These are phyloP conservation scores for Vigna hirtella DNA, from an alignment of 306 rosid species.

Conservation along the genomic window DNA sequence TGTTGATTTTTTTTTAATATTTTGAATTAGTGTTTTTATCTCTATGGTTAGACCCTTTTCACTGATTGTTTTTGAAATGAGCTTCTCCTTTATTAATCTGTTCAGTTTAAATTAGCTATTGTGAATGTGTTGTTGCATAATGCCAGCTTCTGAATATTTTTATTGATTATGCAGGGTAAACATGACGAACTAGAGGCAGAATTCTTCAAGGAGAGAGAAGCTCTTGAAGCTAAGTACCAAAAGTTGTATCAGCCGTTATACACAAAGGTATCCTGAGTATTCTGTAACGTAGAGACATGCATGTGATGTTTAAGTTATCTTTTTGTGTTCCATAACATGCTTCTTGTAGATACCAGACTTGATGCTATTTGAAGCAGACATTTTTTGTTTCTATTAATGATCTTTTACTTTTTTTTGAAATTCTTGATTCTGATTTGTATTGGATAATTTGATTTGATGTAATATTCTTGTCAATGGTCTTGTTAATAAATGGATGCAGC, in stretches of 20 bases:
- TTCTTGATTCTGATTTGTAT: not conserved
- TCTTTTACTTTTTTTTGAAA: not conserved
- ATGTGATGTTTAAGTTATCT: not conserved
- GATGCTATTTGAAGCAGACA: not conserved
- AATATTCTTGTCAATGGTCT: not conserved
- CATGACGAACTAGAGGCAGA: conserved; percentile 83
- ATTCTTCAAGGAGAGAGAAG: conserved; percentile 89
- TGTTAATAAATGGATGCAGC: conserved; percentile 54
- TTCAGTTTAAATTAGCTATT: not conserved
- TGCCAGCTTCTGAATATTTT: not conserved
- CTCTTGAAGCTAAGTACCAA: conserved; percentile 94
- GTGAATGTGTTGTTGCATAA: not conserved
- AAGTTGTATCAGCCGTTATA: conserved; percentile 80
- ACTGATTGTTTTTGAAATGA: not conserved
- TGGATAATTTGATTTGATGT: not conserved
- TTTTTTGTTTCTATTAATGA: not conserved
- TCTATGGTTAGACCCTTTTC: not conserved
- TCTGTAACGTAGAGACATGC: not conserved
- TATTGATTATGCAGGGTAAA: conserved; percentile 56
- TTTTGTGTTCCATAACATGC: not conserved
- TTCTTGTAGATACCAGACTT: not conserved
- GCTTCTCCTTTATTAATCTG: not conserved
- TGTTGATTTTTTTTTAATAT: not conserved
- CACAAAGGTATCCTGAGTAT: conserved; percentile 52
- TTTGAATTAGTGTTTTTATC: not conserved